Conservation (phyloP, 257 asterid genomes). For the Solanum lignicaule region DNA sequence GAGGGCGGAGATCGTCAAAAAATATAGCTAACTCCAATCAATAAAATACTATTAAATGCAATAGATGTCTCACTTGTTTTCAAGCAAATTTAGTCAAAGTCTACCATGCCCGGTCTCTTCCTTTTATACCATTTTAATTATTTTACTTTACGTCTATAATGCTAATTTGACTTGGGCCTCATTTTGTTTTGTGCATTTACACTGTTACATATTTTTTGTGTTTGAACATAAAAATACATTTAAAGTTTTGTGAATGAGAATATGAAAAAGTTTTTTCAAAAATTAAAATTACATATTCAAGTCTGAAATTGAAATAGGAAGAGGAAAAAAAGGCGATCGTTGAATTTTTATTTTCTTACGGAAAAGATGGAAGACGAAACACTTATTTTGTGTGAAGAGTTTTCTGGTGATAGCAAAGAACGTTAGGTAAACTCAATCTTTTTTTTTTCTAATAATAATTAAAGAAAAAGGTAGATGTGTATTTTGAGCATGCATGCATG, state of each 20-base stretch:
- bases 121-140: not conserved
- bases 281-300: not conserved
- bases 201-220: not conserved
- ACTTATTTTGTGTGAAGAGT: not conserved
- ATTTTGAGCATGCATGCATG: too few relatives aligned
- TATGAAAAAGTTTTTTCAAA: not conserved
- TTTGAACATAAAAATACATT: too few relatives aligned
- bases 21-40: not conserved
- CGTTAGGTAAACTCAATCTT: too few relatives aligned
- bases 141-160: not conserved
- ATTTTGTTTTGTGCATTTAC: not conserved
- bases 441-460: too few relatives aligned
- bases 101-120: not conserved
- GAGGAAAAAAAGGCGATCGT: too few relatives aligned
- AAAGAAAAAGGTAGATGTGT: too few relatives aligned
- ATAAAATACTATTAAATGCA: not conserved
- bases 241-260: not conserved
- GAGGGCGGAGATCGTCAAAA: not conserved
- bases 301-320: not conserved
- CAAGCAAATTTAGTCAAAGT: not conserved
- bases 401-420: too few relatives aligned
- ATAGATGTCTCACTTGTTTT: not conserved
- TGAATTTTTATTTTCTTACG: too few relatives aligned
- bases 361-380: not conserved
- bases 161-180: not conserved